phyloP scores from a whole-genome alignment of 2,329 filamentous ascomycete genomes.

The Botrytis aclada region DNA sequence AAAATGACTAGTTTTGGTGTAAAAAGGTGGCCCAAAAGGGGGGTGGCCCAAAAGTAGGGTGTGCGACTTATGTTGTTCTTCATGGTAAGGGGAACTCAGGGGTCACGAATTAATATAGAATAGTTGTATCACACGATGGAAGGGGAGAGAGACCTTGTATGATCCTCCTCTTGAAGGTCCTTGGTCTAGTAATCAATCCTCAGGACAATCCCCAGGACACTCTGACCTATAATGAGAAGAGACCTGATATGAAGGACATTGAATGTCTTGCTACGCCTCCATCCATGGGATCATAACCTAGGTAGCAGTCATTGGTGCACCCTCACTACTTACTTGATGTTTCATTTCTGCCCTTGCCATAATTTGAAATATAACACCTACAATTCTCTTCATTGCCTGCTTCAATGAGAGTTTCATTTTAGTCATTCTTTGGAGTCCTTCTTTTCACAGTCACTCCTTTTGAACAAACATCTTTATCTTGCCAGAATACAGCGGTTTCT shows the following conservation, averaged over 20 bases:
- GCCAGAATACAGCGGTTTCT: background rate
- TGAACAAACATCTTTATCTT: background rate
- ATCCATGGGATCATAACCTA: background rate
- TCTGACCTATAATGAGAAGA: background rate
- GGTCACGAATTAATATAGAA: background rate
- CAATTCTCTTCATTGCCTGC: background rate
- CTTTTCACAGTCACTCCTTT: background rate
- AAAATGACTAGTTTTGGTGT: no score
- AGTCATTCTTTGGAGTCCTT: background rate
- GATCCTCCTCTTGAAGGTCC: background rate
- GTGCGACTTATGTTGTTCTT: no score
- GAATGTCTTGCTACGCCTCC: background rate
- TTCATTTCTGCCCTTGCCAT: background rate
- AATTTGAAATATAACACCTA: background rate
- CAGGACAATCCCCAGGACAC: background rate
- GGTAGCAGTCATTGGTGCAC: no score
- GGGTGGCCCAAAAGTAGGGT: no score
- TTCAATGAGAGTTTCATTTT: background rate
- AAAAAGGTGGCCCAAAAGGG: no score
- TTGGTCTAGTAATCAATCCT: background rate
- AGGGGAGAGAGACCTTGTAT: background rate
- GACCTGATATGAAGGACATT: background rate
- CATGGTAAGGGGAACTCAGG: background rate
- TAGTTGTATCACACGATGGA: background rate
- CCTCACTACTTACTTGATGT: background rate